Percentiles rank a stretch among this genome's conserved stretches.
These are phyloP conservation scores for Rhodofomes roseus DNA, from an alignment of 1,284 basidiomycete species.

Conservation along the genomic window DNA sequence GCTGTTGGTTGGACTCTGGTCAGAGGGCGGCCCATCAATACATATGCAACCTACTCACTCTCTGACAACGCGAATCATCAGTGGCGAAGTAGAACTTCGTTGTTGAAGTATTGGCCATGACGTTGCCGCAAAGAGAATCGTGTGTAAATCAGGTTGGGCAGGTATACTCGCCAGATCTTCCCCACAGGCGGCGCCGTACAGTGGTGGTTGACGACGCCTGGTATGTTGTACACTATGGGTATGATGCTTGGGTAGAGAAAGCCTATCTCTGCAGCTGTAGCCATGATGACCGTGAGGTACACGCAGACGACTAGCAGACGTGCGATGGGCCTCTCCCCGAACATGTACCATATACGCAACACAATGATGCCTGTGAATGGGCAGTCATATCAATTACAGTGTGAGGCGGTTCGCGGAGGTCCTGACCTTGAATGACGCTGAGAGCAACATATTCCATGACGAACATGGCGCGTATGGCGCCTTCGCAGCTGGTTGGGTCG, in stretches of 20 bases:
- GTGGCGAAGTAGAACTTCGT: slow-evolving; percentile 10
- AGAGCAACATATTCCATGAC: not conserved
- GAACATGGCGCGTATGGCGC: slow-evolving; percentile 2
- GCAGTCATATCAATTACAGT: no score
- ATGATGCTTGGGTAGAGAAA: slow-evolving; percentile 14
- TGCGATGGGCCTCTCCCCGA: slow-evolving; percentile 13
- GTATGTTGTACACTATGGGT: slow-evolving; percentile 6
- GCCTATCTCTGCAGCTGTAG: slow-evolving; percentile 9
- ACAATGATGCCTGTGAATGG: slow-evolving; percentile 26
- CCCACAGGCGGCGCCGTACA: slow-evolving; percentile 18
- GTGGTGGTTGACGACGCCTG: slow-evolving; percentile 11
- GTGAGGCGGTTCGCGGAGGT: no score
- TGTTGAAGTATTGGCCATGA: slow-evolving; percentile 15
- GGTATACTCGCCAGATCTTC: slow-evolving; percentile 20
- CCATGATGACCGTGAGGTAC: slow-evolving; percentile 10
- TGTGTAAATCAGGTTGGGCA: slow-evolving; percentile 21
- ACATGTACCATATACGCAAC: slow-evolving; percentile 28
- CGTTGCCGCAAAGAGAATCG: slow-evolving; percentile 20
- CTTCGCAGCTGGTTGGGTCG: not conserved
- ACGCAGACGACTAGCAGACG: slow-evolving; percentile 14
- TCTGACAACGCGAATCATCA: slow-evolving; percentile 20
- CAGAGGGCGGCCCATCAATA: not conserved
- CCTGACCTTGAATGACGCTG: slow-evolving; percentile 20
- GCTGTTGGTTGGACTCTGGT: not conserved
- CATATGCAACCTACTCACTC: slow-evolving; percentile 17